These are phyloP conservation scores for Stachybotrys chlorohalonatus DNA, from an alignment of 2,329 filamentous ascomycete species.

Conservation along the genomic window DNA sequence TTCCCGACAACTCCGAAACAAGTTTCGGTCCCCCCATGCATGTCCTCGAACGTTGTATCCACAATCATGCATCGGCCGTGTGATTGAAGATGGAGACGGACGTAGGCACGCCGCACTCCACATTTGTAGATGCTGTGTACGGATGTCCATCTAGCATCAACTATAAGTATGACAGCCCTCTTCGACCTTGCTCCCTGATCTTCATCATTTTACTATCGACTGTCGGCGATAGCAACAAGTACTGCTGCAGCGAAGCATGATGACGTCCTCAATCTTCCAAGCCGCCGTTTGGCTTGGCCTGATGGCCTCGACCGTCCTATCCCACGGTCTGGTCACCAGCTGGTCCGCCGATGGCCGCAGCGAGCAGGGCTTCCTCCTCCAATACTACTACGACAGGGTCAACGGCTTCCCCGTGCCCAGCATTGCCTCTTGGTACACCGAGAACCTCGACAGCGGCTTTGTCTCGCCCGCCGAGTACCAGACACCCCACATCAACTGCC, in stretches of 20 bases:
- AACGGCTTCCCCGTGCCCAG: slow-evolving; percentile 2
- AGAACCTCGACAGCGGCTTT: slow-evolving; percentile 39
- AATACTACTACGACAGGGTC: background rate
- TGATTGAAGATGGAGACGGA: background rate
- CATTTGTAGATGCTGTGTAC: background rate
- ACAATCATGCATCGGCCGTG: background rate
- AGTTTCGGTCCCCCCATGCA: too few relatives aligned
- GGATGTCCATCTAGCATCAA: too few relatives aligned
- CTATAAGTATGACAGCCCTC: too few relatives aligned
- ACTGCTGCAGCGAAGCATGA: background rate
- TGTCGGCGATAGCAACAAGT: too few relatives aligned
- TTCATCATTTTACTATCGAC: too few relatives aligned
- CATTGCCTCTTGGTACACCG: slow-evolving; percentile 23
- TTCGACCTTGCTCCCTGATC: too few relatives aligned
- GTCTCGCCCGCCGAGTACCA: slow-evolving; percentile 31
- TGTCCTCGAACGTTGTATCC: too few relatives aligned
- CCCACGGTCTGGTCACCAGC: background rate
- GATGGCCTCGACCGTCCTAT: background rate
- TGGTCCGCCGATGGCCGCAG: background rate
- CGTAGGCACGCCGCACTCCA: background rate
- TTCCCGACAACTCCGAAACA: too few relatives aligned
- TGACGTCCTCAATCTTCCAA: background rate
- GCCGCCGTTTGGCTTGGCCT: background rate
- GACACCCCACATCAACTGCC: slow-evolving; percentile 35
- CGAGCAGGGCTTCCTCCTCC: background rate